Evolutionary conservation across 371 early-diverging fungal species (phyloP), one percentile per base, ranked within the genome.

Genomic region (Nematocida sp.): DNA sequence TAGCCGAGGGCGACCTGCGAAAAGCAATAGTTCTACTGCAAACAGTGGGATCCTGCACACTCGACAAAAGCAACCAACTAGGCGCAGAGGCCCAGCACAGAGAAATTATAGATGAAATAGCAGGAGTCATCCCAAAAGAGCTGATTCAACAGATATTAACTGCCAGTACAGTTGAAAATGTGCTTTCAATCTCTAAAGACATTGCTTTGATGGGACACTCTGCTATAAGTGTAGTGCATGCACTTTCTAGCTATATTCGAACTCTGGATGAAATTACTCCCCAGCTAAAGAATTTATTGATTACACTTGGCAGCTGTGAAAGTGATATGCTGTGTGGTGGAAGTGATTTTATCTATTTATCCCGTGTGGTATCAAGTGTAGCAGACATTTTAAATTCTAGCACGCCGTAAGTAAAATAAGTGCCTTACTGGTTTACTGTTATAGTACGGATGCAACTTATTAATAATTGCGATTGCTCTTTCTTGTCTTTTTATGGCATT

Each of bases 11-110:
- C 67, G 88, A 88, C 78, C 39, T 88, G 54, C 78, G 88, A 57
- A 83, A 73, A 47, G 58, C 82, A 23, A 70, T 86, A 23, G 84
- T 84, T 84, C 73, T 86, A 3, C 62, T 88, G 50, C 88, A 88
- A 57, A 86, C 83, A 25, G 58, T 85, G 18, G 58, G 45, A n/a
- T 75, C 83, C 9, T 72, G 82, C 54, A 13, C 55, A 42, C 55
- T 42, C 15, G n/a, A 60, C 2, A 18, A 9, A 4, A 27, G 15
- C 15, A 64, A 55, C 0, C 52, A 13, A 13, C 13, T 50, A 3
- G 52, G 3, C 0, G 3, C 13, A 13, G 9, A 9, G 0, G 18
- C 52, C 18, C 13, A 9, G 18, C 20, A 82, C 56, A 45, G 69
- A 60, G 46, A 33, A 39, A 58, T 76, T 11, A 72, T 87, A 45